phyloP scores from a whole-genome alignment of 1,139 yeast species.

The Meyerozyma smithsonii region DNA sequence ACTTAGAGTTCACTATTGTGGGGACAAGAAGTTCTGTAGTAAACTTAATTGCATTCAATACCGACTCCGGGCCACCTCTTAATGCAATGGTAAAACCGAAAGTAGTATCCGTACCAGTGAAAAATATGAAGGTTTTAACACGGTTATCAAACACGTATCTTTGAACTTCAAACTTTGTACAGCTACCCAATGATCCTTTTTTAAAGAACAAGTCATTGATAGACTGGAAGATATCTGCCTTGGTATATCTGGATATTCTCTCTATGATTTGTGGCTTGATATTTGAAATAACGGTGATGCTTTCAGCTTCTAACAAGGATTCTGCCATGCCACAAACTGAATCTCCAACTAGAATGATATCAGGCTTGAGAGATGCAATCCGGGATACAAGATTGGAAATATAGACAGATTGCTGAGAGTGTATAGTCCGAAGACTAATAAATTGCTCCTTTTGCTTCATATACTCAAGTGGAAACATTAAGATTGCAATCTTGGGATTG shows the following conservation, averaged over 20 bases:
- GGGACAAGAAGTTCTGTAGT: slow-evolving; percentile 78
- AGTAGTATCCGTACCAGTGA: slow-evolving; percentile 71
- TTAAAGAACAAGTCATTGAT: slow-evolving; percentile 46
- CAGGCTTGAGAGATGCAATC: slow-evolving; percentile 73
- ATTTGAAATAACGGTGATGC: slow-evolving; percentile 73
- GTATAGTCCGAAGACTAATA: slow-evolving; percentile 75
- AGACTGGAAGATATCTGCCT: slow-evolving; percentile 66
- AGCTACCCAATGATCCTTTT: slow-evolving; percentile 62
- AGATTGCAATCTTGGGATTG: slow-evolving; percentile 72
- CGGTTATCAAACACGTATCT: slow-evolving; percentile 52
- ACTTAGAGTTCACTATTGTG: slow-evolving; percentile 67
- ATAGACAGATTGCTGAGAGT: slow-evolving; percentile 86
- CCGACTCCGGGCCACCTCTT: slow-evolving; percentile 66
- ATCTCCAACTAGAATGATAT: slow-evolving; percentile 73
- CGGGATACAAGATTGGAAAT: slow-evolving; percentile 78
- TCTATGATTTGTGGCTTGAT: slow-evolving; percentile 81
- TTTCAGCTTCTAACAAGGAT: slow-evolving; percentile 63
- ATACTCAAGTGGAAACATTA: slow-evolving; percentile 89
- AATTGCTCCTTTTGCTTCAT: slow-evolving; percentile 68
- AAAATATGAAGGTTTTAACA: slow-evolving; percentile 68
- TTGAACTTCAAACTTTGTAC: slow-evolving; percentile 67
- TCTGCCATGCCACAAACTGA: slow-evolving; percentile 82
- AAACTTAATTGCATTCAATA: slow-evolving; percentile 64
- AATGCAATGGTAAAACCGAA: slow-evolving; percentile 80
- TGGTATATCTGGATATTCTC: slow-evolving; percentile 73